Evolutionary conservation across 73 alveolate species (phyloP), one percentile per base, ranked within the genome.

Genomic region (Stentor coeruleus): DNA sequence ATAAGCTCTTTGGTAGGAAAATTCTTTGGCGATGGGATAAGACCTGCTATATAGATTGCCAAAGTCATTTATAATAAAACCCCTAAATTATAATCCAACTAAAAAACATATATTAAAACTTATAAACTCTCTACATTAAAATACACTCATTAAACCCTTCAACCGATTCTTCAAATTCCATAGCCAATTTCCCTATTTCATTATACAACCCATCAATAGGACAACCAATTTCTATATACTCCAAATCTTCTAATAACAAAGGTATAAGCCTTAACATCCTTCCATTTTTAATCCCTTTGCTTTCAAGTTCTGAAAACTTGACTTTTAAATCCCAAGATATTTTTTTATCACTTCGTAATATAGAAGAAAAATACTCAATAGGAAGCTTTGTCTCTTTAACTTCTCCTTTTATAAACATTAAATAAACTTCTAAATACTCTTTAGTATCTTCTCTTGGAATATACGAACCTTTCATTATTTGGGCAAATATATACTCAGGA

Each of bases 1-100:
- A 66, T 66, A 1, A 66, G 0, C n/a, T 20, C 15, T 26, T 66
- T 66, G 41, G 79, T 20, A 26, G 41, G 79, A 26, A 31, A 66
- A 28, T 20, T 26, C 33, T 66, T 20, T 15, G 79, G 79, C 20
- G 79, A 20, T 66, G 79, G 77, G 38, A 59, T 14, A 59, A 66
- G 79, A 37, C 79, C 79, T 66, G 79, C 79, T 20, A 66, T 20
- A 40, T 66, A 31, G 39, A 66, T 31, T 28, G 79, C 79, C 33
- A 66, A 66, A 28, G 79, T 20, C 79, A 66, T 66, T 66, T 66
- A 20, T 49, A n/a, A n/a, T n/a, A n/a, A n/a, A n/a, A n/a, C n/a
- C n/a, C n/a, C n/a, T n/a, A n/a, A n/a, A n/a, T n/a, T n/a, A n/a
- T n/a, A n/a, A n/a, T n/a, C n/a, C n/a, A n/a, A n/a, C n/a, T n/a